Evolutionary conservation across 768 basidiomycete species (phyloP), one percentile per base, ranked within the genome.

Genomic region (Boletus rubescentipes): DNA sequence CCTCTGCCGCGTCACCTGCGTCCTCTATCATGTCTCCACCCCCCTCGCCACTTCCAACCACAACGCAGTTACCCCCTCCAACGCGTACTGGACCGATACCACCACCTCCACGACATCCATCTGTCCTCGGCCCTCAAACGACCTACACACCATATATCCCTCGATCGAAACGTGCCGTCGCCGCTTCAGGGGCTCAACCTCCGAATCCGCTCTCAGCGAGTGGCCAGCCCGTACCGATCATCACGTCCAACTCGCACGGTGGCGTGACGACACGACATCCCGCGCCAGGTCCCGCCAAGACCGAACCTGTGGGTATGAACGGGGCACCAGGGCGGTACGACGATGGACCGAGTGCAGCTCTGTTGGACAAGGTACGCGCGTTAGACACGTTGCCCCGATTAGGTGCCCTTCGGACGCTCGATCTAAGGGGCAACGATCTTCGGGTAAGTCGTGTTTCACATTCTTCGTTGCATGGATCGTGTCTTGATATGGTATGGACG

Each of bases 341-440:
- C 32, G 67, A 73, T 40, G 79, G 79, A 0, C 89, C 87, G 6
- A 90, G 88, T 59, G 83, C 85, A 10, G 91, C 92, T 16, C 67
- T 98, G 57, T 72, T 93, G 61, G 89, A 90, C 64, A 93, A 93
- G 74, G 92, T 97, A 2, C 77, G 93, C 40, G 91, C 92, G n/a
- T 71, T 98, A 66, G 94, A 95, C 64, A 82, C 84, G 21, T 72
- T 98, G 58, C 93, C 95, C 30, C 75, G 93, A 49, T 69, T 98
- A 8, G 97, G 96, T 1, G 85, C 85, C 7, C 71, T 99, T 50
- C 78, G 89, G 68, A 98, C 94, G 36, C 74, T 99, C 54, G 97
- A 98, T 77, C 71, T 99, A 55, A 85, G 85, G 67, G 89, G 90
- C 4, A 99, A 98, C 68, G 97, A 99, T 72, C 78, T 98, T 21